A percentile compares a stretch with the other conserved stretches of the same genome.
Evolutionary conservation across 805 yeast genomes (phyloP).

Genomic region (Candida chauliodis): DNA sequence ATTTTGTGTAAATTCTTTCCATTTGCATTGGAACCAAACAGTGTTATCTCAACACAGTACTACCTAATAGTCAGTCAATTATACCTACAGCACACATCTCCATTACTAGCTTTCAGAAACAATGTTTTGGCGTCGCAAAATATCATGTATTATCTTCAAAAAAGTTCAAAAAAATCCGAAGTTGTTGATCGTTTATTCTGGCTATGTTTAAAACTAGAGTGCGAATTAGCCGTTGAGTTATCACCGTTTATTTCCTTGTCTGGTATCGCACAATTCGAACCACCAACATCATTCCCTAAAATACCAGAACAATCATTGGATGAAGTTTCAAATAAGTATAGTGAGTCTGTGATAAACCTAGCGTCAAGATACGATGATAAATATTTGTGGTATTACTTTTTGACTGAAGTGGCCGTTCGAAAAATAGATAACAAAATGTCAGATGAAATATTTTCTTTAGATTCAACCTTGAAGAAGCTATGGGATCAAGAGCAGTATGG

Average conservation of each 20-base stretch:
- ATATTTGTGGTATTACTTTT: conserved; percentile 36
- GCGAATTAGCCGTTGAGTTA: conserved; percentile 32
- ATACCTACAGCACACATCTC: conserved; percentile 22
- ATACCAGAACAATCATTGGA: conserved; percentile 22
- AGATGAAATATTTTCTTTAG: conserved; percentile 27
- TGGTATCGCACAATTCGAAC: conserved; percentile 27
- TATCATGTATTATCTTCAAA: conserved; percentile 28
- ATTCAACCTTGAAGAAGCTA: conserved; percentile 7
- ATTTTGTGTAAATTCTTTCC: conserved; percentile 22
- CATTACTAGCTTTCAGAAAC: conserved; percentile 22
- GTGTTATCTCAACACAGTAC: conserved; percentile 17
- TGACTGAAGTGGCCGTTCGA: conserved; percentile 38
- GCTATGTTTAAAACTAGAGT: conserved; percentile 35
- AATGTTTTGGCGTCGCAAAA: conserved; percentile 25
- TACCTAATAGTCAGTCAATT: conserved; percentile 26
- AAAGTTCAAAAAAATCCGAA: conserved; percentile 12
- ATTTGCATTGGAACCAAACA: conserved; percentile 12
- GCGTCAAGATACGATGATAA: conserved; percentile 24
- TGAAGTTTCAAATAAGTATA: conserved; percentile 14
- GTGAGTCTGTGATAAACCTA: conserved; percentile 21
- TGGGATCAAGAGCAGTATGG: conserved; percentile 27
- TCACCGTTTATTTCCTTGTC: conserved; percentile 31
- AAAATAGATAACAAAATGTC: conserved; percentile 35
- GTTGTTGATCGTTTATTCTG: conserved; percentile 30
- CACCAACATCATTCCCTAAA: conserved; percentile 31